Percentiles rank a stretch among this genome's conserved stretches.
Conservation (phyloP, 2,329 filamentous ascomycete genomes). For the Talaromyces funiculosus region DNA sequence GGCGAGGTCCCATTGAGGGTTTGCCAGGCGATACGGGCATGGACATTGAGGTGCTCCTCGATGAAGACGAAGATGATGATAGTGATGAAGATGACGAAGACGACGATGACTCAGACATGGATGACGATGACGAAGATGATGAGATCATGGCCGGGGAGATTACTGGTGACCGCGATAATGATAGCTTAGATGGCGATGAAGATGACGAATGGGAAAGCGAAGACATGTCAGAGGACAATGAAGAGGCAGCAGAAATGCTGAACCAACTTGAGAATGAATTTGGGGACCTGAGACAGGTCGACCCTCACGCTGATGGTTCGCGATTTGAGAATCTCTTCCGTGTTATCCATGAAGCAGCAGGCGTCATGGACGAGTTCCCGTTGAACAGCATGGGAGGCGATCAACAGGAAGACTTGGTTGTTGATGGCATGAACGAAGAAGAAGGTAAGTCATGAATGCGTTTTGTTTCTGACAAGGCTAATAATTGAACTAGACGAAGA, state of each 20-base stretch:
- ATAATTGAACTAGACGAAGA: slow-evolving; percentile 50
- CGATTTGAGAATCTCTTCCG: slow-evolving; percentile 44
- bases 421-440: slow-evolving; percentile 55
- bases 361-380: slow-evolving; percentile 39
- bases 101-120: slow-evolving; percentile 54
- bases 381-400: slow-evolving; percentile 46
- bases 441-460: slow-evolving; percentile 40
- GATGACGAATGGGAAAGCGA: slow-evolving; percentile 49
- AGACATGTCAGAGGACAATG: slow-evolving; percentile 43
- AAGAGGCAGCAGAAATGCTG: slow-evolving; percentile 39
- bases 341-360: slow-evolving; percentile 37
- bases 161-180: slow-evolving; percentile 51
- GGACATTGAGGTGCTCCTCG: slow-evolving; percentile 85
- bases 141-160: slow-evolving; percentile 51
- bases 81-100: slow-evolving; percentile 58
- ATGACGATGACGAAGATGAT: slow-evolving; percentile 49
- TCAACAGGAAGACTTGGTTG: slow-evolving; percentile 40
- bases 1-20: slow-evolving; percentile 68
- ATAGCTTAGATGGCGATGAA: slow-evolving; percentile 43
- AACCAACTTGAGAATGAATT: slow-evolving; percentile 40
- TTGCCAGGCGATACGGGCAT: slow-evolving; percentile 56
- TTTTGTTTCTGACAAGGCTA: slow-evolving; percentile 37
- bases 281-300: slow-evolving; percentile 36
- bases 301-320: slow-evolving; percentile 37
- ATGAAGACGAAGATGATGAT: slow-evolving; percentile 60